Evolutionary conservation across 176 grass and related monocot species (phyloP), one percentile per base, ranked within the genome.

Genomic region (Oryza coarctata): DNA sequence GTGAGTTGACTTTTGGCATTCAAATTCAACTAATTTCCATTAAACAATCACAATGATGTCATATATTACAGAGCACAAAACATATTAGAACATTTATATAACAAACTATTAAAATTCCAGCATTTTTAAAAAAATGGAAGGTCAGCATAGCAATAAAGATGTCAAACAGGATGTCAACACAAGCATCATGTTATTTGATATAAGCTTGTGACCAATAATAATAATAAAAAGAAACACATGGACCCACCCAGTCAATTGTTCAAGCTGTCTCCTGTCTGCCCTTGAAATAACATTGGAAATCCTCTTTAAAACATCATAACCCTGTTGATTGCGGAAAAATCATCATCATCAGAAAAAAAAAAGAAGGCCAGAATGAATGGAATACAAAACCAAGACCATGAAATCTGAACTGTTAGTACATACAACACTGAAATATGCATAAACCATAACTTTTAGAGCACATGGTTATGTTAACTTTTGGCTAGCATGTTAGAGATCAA

Each of bases 251-350:
- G 90, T 95, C 74, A 98, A 89, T 88, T 94, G 88, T 87, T 98
- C 95, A 82, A 93, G 88, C 60, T 87, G 91, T 82, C 70, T 86
- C 77, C 57, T 91, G 58, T 94, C 83, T 67, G 84, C 71, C 73
- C 64, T 86, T 71, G 78, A 79, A 89, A 98, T 93, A 83, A 93
- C 75, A 80, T 89, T 88, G 63, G 95, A 94, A 65, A 98, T 94
- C 74, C 86, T 98, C 65, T 91, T 94, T 62, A 98, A 39, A 79
- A 94, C 90, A 70, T 93, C 92, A 90, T 98, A 94, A 60, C 95
- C 95, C 92, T 98, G 68, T 86, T 62, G 40, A 83, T 83, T 78
- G 44, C 20, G 27, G 32, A 40, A 68, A 72, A 17, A 28, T 86
- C 65, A 81, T 77, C 28, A 80, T 74, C 28, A 86, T 70, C 49